Conservation (phyloP, 202 grass and related monocot species). For the Zoysia matrella region DNA sequence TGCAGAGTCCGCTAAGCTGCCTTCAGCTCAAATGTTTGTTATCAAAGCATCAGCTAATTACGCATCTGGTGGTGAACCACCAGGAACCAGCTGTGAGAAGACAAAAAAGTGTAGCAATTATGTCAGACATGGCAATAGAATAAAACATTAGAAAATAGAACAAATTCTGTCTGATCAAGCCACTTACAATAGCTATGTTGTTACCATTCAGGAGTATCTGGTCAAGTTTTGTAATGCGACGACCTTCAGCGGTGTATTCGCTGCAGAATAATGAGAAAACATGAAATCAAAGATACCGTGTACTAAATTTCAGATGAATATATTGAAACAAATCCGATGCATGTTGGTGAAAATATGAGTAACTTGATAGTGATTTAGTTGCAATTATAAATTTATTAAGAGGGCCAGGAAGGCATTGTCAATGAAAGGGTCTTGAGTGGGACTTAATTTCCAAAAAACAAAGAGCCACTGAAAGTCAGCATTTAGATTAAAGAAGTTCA, state of each 20-base stretch:
- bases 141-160: neutral
- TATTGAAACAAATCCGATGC: neutral
- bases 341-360: neutral
- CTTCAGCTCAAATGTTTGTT: neutral
- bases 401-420: neutral
- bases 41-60: slow-evolving; percentile 22
- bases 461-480: neutral
- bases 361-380: neutral
- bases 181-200: slow-evolving; percentile 88
- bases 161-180: neutral
- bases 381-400: neutral
- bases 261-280: slow-evolving; percentile 48
- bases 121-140: slow-evolving; percentile 27
- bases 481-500: neutral
- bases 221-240: slow-evolving; percentile 67
- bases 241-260: slow-evolving; percentile 91
- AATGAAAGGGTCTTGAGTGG: no score
- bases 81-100: slow-evolving; percentile 40
- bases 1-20: neutral
- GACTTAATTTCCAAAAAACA: neutral
- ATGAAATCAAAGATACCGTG: neutral
- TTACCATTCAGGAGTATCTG: no score
- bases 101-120: neutral
- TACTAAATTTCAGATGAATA: neutral
- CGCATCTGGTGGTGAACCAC: slow-evolving; percentile 32